Evolutionary conservation across 2,329 filamentous ascomycete species (phyloP).

Genomic region (Sporothrix protearum): DNA sequence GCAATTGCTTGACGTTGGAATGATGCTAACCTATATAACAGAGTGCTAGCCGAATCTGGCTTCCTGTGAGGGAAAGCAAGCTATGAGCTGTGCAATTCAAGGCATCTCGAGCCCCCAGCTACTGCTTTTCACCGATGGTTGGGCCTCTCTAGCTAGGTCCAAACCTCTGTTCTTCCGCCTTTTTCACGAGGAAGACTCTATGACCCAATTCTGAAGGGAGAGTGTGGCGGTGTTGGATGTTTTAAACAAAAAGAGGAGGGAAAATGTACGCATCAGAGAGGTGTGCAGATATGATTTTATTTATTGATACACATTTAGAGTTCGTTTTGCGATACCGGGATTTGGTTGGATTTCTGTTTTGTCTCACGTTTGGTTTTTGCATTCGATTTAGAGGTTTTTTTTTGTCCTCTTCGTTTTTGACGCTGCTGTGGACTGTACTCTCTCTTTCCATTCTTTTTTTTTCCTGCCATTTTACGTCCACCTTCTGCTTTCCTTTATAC

Average conservation of each 20-base stretch:
- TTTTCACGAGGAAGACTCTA: neutral
- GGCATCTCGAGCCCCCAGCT: neutral
- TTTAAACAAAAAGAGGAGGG: neutral
- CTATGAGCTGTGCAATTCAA: neutral
- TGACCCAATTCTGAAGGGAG: neutral
- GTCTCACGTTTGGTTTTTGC: neutral
- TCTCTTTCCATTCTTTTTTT: neutral
- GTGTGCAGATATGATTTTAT: constrained; percentile 8
- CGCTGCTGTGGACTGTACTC: neutral
- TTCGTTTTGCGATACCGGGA: constrained; percentile 15
- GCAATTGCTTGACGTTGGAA: neutral
- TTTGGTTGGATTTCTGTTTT: constrained; percentile 2
- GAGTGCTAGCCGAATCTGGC: constrained; percentile 37
- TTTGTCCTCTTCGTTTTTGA: neutral
- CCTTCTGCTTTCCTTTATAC: neutral
- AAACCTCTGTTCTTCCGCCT: neutral
- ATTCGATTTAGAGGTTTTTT: neutral
- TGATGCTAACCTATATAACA: constrained; percentile 27
- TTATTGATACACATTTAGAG: constrained; percentile 26
- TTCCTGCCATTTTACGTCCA: neutral
- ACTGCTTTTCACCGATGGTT: constrained; percentile 3
- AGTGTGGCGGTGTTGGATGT: neutral
- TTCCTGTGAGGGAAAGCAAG: constrained; percentile 32
- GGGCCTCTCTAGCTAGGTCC: neutral
- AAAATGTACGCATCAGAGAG: neutral